Percentiles rank a stretch among this genome's conserved stretches.
Conservation (phyloP, 1,284 basidiomycete genomes). For the Exobasidium cylindrosporum region DNA sequence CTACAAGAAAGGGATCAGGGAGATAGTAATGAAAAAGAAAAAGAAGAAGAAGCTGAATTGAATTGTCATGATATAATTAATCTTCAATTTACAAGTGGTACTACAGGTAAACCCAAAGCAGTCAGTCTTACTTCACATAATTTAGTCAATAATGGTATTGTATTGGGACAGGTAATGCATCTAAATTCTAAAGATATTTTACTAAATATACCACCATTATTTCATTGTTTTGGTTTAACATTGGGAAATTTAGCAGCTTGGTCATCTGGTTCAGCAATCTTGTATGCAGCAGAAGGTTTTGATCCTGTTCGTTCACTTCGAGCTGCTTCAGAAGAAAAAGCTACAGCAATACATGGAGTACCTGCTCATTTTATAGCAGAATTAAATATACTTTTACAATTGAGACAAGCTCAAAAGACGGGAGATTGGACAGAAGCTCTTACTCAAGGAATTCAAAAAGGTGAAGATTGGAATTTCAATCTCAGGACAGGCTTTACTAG, state of each 20-base stretch:
- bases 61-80: conserved; percentile 71
- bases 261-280: conserved; percentile 69
- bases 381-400: conserved; percentile 65
- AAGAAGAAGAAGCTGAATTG: conserved; percentile 56
- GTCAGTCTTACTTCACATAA: conserved; percentile 60
- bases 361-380: conserved; percentile 71
- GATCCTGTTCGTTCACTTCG: conserved; percentile 67
- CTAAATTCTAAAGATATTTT: conserved; percentile 30
- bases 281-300: conserved; percentile 70
- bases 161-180: conserved; percentile 69
- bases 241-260: conserved; percentile 77
- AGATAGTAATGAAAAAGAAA: conserved; percentile 61
- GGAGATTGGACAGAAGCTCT: conserved; percentile 18
- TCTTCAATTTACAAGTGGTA: conserved; percentile 78
- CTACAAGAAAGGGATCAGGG: conserved; percentile 59
- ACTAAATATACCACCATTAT: conserved; percentile 40
- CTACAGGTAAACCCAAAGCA: conserved; percentile 62
- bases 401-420: conserved; percentile 35
- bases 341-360: conserved; percentile 77
- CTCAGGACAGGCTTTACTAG: conserved; percentile 74
- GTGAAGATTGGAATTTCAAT: conserved; percentile 30
- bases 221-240: conserved; percentile 64
- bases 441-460: conserved; percentile 19
- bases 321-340: conserved; percentile 66
- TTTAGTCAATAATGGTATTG: conserved; percentile 72